These are phyloP conservation scores for Geranium brycei DNA, from an alignment of 345 rosid species.

Conservation along the genomic window DNA sequence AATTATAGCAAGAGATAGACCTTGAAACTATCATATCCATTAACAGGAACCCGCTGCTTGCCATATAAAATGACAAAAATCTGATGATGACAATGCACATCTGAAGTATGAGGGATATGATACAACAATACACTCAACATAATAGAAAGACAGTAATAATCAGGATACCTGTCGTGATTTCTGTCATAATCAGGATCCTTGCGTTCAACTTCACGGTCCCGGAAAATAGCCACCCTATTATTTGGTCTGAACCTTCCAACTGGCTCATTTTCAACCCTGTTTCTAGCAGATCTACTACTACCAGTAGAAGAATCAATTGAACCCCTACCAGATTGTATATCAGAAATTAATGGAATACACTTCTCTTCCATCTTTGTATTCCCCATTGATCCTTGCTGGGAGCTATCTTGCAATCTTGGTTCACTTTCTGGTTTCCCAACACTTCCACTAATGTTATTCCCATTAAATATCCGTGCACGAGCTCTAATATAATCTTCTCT, in stretches of 20 bases:
- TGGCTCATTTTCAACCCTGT: conserved; percentile 55
- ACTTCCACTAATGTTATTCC: conserved; percentile 22
- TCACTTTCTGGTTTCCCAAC: conserved; percentile 35
- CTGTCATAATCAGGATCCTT: conserved; percentile 82
- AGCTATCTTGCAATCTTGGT: conserved; percentile 28
- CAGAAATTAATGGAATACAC: conserved; percentile 25
- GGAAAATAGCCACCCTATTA: conserved; percentile 63
- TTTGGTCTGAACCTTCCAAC: conserved; percentile 37
- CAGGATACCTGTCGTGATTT: conserved; percentile 59
- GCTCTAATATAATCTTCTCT: conserved; percentile 73
- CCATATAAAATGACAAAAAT: neutral
- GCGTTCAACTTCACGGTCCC: conserved; percentile 63
- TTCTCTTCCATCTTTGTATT: conserved; percentile 37
- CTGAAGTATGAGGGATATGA: neutral
- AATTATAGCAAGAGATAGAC: neutral
- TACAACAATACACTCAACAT: neutral
- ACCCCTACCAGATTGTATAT: conserved; percentile 29
- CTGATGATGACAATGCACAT: no score
- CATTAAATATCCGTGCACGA: conserved; percentile 63
- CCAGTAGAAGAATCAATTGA: conserved; percentile 39
- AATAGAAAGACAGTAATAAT: no score
- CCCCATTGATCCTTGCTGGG: conserved; percentile 23
- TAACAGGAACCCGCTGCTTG: neutral
- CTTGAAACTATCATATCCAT: neutral
- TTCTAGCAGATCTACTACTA: conserved; percentile 30